Percentiles rank a stretch among this genome's conserved stretches.
These are phyloP conservation scores for Citrus mangshanensis DNA, from an alignment of 345 rosid species.

Conservation along the genomic window DNA sequence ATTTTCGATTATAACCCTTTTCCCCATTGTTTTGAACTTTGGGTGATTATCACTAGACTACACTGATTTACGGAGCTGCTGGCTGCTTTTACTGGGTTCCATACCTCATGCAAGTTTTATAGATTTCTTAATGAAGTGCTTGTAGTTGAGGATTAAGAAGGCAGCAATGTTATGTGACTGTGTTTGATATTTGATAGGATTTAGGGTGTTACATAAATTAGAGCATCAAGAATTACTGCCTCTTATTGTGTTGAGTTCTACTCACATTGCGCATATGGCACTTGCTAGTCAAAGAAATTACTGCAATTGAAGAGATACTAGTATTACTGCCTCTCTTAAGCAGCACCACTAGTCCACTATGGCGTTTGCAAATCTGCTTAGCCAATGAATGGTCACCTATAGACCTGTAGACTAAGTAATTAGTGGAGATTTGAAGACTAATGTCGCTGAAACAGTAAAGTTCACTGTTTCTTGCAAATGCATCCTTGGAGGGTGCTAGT, in stretches of 20 bases:
- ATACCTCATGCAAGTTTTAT: too few species aligned
- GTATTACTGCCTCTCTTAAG: background rate
- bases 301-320: background rate
- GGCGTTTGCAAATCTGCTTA: background rate
- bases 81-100: background rate
- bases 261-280: too few species aligned
- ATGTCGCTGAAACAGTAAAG: too few species aligned
- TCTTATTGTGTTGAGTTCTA: too few species aligned
- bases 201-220: background rate
- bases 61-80: too few species aligned
- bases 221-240: background rate
- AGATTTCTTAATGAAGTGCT: too few species aligned
- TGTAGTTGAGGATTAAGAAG: background rate
- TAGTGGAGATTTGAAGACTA: too few species aligned
- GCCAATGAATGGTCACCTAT: background rate
- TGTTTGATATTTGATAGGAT: background rate
- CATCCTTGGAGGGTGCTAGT: too few species aligned
- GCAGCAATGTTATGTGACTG: background rate
- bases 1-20: background rate
- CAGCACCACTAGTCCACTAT: too few species aligned
- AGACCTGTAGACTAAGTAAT: too few species aligned
- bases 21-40: background rate
- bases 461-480: too few species aligned
- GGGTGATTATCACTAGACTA: background rate
- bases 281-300: background rate